Evolutionary conservation across 2,329 filamentous ascomycete genomes (phyloP).

Genomic region (Triangularia verruculosa): DNA sequence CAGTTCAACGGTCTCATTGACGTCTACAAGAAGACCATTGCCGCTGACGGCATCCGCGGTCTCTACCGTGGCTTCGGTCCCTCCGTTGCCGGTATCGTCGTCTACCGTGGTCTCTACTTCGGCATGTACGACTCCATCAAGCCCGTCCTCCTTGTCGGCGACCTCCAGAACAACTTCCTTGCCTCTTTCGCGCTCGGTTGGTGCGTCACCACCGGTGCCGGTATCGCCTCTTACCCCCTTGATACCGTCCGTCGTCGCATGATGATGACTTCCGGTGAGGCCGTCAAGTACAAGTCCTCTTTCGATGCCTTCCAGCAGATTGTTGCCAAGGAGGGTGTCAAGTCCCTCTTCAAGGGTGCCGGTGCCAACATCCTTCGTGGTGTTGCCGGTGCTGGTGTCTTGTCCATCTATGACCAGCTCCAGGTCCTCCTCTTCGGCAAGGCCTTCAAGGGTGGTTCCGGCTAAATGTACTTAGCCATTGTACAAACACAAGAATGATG

Average conservation of each 20-base stretch:
- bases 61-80: conserved; percentile 99
- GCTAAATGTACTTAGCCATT: conserved; percentile 47
- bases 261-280: conserved; percentile 98
- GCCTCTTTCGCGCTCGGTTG: conserved; percentile 98
- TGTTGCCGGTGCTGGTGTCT: conserved; percentile 99
- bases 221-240: conserved; percentile 99
- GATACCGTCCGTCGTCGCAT: conserved; percentile 99
- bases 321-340: conserved; percentile 93
- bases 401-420: conserved; percentile 99
- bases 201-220: conserved; percentile 99
- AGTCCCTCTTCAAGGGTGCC: conserved; percentile 99
- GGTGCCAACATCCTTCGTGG: conserved; percentile 99
- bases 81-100: conserved; percentile 97
- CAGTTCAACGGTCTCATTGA: conserved; percentile 99
- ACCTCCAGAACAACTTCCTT: conserved; percentile 97
- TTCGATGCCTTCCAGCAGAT: conserved; percentile 96
- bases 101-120: conserved; percentile 99
- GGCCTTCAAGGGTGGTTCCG: conserved; percentile 79
- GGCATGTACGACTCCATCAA: conserved; percentile 99
- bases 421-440: conserved; percentile 99
- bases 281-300: conserved; percentile 99
- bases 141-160: conserved; percentile 90
- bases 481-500: conserved; percentile 36
- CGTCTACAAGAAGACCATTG: conserved; percentile 99
- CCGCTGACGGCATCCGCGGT: conserved; percentile 97